Percentiles rank a stretch among this genome's conserved stretches.
Evolutionary conservation across 805 yeast genomes (phyloP).

Genomic region (Candida multigemmis): DNA sequence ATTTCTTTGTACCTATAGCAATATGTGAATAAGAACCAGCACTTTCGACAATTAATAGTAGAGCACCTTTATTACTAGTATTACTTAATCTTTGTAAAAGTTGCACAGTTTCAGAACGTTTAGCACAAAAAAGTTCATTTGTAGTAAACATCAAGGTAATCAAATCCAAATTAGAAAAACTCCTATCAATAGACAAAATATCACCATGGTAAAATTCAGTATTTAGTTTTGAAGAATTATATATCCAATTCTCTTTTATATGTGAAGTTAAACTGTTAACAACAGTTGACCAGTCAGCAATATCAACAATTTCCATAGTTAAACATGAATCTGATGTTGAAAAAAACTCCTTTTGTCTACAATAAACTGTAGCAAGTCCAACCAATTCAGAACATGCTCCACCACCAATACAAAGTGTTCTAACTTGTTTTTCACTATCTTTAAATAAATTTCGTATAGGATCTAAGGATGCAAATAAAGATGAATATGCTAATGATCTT

Average conservation of each 20-base stretch:
- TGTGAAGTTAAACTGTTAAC: constrained; percentile 34
- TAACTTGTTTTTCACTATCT: constrained; percentile 17
- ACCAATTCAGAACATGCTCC: constrained; percentile 85
- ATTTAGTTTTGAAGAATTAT: constrained; percentile 18
- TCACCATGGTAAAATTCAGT: constrained; percentile 21
- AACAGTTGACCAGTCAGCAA: constrained; percentile 67
- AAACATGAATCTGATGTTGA: constrained; percentile 25
- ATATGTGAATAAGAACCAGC: constrained; percentile 88
- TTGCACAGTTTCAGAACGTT: constrained; percentile 50
- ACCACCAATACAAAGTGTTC: constrained; percentile 68
- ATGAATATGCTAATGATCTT: constrained; percentile 64
- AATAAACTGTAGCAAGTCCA: constrained; percentile 52
- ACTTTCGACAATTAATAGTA: constrained; percentile 67
- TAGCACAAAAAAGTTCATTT: constrained; percentile 71
- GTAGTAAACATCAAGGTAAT: constrained; percentile 79
- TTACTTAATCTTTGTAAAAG: constrained; percentile 46
- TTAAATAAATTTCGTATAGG: constrained; percentile 29
- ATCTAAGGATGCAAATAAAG: constrained; percentile 48
- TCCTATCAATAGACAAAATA: constrained; percentile 11
- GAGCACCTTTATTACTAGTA: constrained; percentile 46
- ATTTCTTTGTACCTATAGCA: constrained; percentile 61
- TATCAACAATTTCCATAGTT: constrained; percentile 54
- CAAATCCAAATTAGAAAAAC: constrained; percentile 25
- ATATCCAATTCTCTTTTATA: constrained; percentile 47
- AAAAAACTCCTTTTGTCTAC: constrained; percentile 24